phyloP scores from a whole-genome alignment of 2,329 filamentous ascomycete species.

The Aspergillus quadricinctus region DNA sequence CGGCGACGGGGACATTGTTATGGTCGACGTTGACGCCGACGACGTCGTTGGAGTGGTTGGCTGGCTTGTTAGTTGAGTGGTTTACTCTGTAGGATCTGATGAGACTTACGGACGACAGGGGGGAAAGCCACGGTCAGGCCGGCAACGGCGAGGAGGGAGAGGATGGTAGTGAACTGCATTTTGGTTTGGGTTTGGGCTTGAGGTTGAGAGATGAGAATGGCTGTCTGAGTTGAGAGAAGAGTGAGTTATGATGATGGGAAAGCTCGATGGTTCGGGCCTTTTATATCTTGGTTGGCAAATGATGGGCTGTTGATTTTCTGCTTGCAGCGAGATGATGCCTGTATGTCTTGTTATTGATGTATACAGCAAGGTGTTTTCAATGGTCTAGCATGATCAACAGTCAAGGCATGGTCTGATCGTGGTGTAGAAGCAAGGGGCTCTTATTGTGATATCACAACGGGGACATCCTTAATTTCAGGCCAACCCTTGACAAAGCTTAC shows the following conservation, averaged over 20 bases:
- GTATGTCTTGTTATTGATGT: neutral
- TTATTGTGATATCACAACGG: neutral
- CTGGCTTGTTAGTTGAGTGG: neutral
- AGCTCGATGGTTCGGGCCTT: neutral
- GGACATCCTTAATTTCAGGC: neutral
- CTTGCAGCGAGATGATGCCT: neutral
- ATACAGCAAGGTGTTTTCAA: neutral
- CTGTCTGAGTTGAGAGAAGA: neutral
- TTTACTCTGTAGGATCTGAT: neutral
- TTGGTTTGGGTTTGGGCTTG: neutral
- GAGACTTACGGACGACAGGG: neutral
- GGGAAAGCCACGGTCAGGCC: neutral
- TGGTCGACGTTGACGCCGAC: neutral
- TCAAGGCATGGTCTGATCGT: neutral
- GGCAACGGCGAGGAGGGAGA: neutral
- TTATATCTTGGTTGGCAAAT: neutral
- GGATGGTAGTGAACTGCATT: neutral
- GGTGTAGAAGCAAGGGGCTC: neutral
- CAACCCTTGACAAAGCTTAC: neutral
- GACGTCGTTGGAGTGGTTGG: neutral
- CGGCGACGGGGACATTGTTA: neutral
- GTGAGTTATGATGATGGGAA: neutral
- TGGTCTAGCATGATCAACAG: no score
- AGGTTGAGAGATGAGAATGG: neutral
- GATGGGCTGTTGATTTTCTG: neutral